Evolutionary conservation across 768 basidiomycete genomes (phyloP).

Genomic region (Boletus bicolor): DNA sequence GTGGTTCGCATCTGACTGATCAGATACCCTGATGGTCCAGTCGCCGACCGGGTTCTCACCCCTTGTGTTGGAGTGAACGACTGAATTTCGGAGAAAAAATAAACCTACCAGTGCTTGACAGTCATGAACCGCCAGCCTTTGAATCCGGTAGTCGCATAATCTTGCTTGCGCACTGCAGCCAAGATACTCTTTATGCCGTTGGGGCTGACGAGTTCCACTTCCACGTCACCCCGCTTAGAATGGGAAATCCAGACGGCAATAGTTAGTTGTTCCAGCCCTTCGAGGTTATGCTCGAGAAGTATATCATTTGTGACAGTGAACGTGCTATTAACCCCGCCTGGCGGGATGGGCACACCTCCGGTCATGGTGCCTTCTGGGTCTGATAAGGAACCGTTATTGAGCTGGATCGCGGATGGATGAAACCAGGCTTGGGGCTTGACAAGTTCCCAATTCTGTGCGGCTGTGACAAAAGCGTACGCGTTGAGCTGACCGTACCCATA

Average conservation of each 20-base stretch:
- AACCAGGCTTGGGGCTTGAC: constrained; percentile 97
- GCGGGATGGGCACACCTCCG: constrained; percentile 64
- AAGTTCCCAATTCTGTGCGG: constrained; percentile 75
- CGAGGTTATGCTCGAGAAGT: constrained; percentile 74
- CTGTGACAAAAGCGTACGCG: constrained; percentile 76
- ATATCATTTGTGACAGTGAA: constrained; percentile 65
- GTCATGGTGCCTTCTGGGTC: constrained; percentile 43
- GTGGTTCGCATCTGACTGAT: constrained; percentile 58
- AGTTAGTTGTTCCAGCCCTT: constrained; percentile 88
- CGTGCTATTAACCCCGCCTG: constrained; percentile 61
- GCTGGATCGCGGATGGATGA: constrained; percentile 65
- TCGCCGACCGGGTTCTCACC: constrained; percentile 87
- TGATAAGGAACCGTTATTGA: constrained; percentile 56
- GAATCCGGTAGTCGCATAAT: constrained; percentile 66
- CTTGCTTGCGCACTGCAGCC: constrained; percentile 65
- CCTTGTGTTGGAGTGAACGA: constrained; percentile 46
- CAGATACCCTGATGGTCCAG: constrained; percentile 87
- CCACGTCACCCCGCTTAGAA: constrained; percentile 81
- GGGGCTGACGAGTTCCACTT: constrained; percentile 86
- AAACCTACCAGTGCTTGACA: constrained; percentile 87
- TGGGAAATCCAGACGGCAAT: constrained; percentile 94
- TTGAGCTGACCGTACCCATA: constrained; percentile 93
- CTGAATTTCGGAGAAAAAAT: not conserved
- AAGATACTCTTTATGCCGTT: constrained; percentile 82
- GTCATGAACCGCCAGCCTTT: constrained; percentile 99